Percentiles rank a stretch among this genome's conserved stretches.
Conservation (phyloP, 257 asterid genomes). For the Hygrophila difformis region DNA sequence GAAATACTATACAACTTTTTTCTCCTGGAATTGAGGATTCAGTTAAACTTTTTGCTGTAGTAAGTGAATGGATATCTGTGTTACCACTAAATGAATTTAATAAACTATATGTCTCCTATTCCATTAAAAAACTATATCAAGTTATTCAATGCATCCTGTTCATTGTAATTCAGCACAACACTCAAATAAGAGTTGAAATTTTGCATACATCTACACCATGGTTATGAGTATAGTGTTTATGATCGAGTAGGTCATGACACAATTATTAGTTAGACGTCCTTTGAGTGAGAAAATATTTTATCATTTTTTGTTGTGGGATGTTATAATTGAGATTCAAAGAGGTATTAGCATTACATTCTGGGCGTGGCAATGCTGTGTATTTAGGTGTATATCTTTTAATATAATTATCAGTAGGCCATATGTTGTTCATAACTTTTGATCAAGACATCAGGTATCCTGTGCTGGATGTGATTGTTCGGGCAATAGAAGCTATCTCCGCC, state of each 20-base stretch:
- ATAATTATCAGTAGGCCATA: no score
- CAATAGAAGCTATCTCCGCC: conserved; percentile 74
- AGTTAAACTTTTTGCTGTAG: not conserved
- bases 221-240: not conserved
- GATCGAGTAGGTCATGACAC: not conserved
- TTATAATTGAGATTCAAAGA: no score
- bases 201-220: not conserved
- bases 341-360: no score
- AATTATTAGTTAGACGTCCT: not conserved
- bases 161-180: not conserved
- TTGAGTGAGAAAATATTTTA: no score
- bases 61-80: not conserved
- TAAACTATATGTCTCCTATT: not conserved
- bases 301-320: no score
- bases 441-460: conserved; percentile 48
- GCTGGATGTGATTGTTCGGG: conserved; percentile 65
- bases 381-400: no score
- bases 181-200: not conserved
- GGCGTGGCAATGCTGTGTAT: no score
- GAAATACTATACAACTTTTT: no score
- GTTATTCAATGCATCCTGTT: not conserved
- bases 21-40: not conserved
- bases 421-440: no score
- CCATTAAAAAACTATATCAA: not conserved
- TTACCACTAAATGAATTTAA: not conserved